These are phyloP conservation scores for Aspergillus egyptiacus DNA, from an alignment of 495 filamentous ascomycete species.

Conservation along the genomic window DNA sequence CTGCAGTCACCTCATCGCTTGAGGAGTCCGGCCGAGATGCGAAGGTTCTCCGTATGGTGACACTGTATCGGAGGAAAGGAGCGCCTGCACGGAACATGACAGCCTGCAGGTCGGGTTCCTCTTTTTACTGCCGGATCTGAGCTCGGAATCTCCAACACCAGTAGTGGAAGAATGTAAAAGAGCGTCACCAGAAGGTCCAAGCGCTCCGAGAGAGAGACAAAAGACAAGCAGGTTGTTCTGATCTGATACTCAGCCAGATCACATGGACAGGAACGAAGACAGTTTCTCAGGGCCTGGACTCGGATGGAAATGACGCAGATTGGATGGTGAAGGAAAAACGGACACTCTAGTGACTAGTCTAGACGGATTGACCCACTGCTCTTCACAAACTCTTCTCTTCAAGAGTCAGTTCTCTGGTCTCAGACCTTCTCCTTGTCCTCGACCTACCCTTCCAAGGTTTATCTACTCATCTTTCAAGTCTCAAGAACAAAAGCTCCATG, in stretches of 20 bases:
- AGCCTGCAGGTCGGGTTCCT: too few species aligned
- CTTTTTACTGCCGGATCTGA: too few species aligned
- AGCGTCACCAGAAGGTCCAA: not conserved
- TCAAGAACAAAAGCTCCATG: not conserved
- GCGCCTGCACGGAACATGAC: conserved; percentile 4
- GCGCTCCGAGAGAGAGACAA: too few species aligned
- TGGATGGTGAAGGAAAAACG: not conserved
- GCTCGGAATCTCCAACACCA: too few species aligned
- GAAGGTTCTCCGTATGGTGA: conserved; percentile 16
- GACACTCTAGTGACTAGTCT: too few species aligned
- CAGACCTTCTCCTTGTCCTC: not conserved
- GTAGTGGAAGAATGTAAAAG: too few species aligned
- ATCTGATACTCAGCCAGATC: not conserved
- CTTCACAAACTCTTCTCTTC: not conserved
- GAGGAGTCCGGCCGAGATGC: conserved; percentile 19
- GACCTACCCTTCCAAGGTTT: not conserved
- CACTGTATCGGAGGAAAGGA: conserved; percentile 5
- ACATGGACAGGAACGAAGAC: conserved; percentile 8
- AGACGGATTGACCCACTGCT: conserved; percentile 7
- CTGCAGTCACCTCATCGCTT: conserved; percentile 56
- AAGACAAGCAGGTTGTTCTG: not conserved
- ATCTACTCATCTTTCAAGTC: not conserved
- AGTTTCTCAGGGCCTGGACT: conserved; percentile 1
- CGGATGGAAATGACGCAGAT: not conserved
- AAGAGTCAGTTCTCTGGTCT: conserved; percentile 3